Base-by-base conservation (phyloP, 1,139 yeast genomes). In the Candida mesenterica region DNA sequence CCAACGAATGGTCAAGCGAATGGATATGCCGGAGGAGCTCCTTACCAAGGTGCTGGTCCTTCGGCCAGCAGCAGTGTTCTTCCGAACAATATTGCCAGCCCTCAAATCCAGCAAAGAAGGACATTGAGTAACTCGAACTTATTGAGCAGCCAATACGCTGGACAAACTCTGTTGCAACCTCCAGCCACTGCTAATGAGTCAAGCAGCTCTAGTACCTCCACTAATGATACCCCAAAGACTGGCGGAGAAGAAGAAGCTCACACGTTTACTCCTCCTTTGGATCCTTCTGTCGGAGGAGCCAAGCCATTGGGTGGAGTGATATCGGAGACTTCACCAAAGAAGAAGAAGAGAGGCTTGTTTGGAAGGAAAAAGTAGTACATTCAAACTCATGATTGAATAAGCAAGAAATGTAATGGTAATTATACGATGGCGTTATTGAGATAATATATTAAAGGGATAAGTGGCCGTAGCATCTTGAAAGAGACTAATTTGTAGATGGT, bases 281-380 rank as follows among this genome's bases (percentile, higher is more conserved):
- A 22, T 12, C 29, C 31, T 15, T 31, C 24, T 14, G 23, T 25
- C 4, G 32, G 20, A 2, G 41, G 42, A 25, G 58, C 61, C 5
- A 65, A 64, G 38, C 74, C 74, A 4, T 53, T 66, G 34, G 74
- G 73, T 4, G 57, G 49, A 1, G 51, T 62, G n/a, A 44, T 57
- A 4, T 42, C 43, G 4, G 48, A 44, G 4, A 34, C 38, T 1
- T 36, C 40, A 1, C 53, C 52, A 33, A 57, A 58, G 46, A 65
- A 65, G 53, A 59, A 53, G 42, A 59, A 57, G 46, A 54, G 53
- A 31, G 71, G 73, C 2, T 45, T 68, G 2, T 65, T 68, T 41
- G 59, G 65, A 23, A 61, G 52, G 39, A 52, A 50, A 41, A 46
- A 50, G 36, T 39, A 35, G 28, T 25, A 10, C 9, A n/a, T n/a